Percentiles rank a stretch among this genome's conserved stretches.
These are phyloP conservation scores for Physcomitrellopsis africana DNA, from an alignment of 225 moss, liverwort and hornwort genomes.

Conservation along the genomic window DNA sequence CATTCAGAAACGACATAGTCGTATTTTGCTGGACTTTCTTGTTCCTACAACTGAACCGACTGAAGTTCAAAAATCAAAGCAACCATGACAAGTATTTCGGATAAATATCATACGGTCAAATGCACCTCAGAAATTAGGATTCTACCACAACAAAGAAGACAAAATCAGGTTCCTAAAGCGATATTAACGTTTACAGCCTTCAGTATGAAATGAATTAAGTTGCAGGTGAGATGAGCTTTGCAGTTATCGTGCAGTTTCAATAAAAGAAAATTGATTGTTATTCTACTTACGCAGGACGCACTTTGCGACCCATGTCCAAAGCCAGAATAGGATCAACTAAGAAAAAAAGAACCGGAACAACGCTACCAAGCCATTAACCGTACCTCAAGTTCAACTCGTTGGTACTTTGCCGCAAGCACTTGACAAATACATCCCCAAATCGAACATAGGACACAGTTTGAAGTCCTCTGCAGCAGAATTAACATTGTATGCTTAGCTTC, in stretches of 20 bases:
- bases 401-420: slow-evolving; percentile 73
- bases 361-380: neutral
- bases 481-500: slow-evolving; percentile 9
- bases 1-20: neutral
- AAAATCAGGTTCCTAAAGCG: neutral
- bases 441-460: slow-evolving; percentile 89
- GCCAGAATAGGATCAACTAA: neutral
- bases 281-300: neutral
- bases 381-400: slow-evolving; percentile 74
- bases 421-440: slow-evolving; percentile 97
- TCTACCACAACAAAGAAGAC: neutral
- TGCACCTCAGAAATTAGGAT: neutral
- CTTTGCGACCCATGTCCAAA: neutral
- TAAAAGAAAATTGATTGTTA: neutral
- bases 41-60: neutral
- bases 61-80: neutral
- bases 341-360: neutral
- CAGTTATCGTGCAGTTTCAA: neutral
- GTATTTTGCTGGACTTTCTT: neutral
- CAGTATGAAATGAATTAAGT: neutral
- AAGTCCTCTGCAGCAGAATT: slow-evolving; percentile 64
- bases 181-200: neutral
- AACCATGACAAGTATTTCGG: neutral
- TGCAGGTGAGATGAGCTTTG: neutral
- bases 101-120: neutral